These are phyloP conservation scores for Citrullus amarus DNA, from an alignment of 306 rosid genomes.

Conservation along the genomic window DNA sequence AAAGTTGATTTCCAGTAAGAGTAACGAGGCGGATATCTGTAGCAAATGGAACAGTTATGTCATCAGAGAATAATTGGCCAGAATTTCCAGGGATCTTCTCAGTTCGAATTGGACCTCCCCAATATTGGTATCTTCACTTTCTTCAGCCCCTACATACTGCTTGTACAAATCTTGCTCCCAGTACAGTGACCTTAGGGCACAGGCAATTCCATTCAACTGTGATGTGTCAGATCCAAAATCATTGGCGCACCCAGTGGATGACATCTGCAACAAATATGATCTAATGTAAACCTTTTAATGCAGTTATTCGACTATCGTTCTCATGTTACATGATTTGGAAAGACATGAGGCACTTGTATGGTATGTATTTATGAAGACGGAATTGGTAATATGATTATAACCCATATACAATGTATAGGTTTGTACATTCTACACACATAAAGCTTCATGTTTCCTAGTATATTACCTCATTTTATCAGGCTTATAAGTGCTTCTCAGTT, in stretches of 20 bases:
- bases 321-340: neutral
- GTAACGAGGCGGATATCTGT: conserved; percentile 12
- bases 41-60: conserved; percentile 15
- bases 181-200: conserved; percentile 31
- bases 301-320: neutral
- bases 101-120: conserved; percentile 40
- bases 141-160: conserved; percentile 23
- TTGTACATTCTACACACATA: neutral
- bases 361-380: neutral
- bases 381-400: neutral
- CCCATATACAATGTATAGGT: neutral
- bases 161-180: conserved; percentile 34
- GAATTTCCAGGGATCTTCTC: conserved; percentile 24
- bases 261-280: conserved; percentile 35
- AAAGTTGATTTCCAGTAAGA: conserved; percentile 16
- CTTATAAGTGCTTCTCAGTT: neutral
- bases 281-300: conserved; percentile 9
- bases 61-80: conserved; percentile 26
- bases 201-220: conserved; percentile 30
- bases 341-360: neutral
- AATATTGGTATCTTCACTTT: conserved; percentile 25
- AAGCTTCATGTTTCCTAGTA: neutral
- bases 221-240: conserved; percentile 36
- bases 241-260: conserved; percentile 39
- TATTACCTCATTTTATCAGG: neutral